A percentile compares a stretch with the other conserved stretches of the same genome.
Evolutionary conservation across 192 early-diverging fungal genomes (phyloP).

Genomic region (Backusella parvicylindrica): DNA sequence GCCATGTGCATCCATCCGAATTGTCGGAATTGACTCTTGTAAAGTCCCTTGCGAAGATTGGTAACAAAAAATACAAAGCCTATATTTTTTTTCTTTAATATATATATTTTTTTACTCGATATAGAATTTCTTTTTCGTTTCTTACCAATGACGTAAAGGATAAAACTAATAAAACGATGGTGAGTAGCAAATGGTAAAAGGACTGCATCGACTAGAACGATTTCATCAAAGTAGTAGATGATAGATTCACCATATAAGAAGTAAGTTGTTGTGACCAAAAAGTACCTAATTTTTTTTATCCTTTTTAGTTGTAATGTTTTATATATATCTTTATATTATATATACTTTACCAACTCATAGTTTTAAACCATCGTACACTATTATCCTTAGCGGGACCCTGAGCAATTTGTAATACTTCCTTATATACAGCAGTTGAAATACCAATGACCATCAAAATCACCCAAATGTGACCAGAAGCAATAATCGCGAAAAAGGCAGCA

Average conservation of each 20-base stretch:
- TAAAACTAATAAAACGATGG: conserved; percentile 92
- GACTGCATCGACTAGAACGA: conserved; percentile 80
- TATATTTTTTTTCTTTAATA: neutral
- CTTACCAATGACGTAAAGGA: conserved; percentile 77
- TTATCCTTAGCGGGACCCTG: conserved; percentile 81
- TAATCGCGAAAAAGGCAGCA: conserved; percentile 67
- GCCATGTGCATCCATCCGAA: conserved; percentile 98
- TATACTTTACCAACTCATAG: conserved; percentile 73
- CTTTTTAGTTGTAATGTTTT: neutral
- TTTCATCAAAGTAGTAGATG: conserved; percentile 82
- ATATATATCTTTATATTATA: neutral
- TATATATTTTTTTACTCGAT: neutral
- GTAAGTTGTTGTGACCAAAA: conserved; percentile 84
- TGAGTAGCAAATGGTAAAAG: conserved; percentile 82
- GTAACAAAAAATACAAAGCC: conserved; percentile 89
- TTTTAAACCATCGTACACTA: conserved; percentile 85
- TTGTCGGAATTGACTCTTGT: conserved; percentile 93
- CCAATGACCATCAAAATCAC: conserved; percentile 83
- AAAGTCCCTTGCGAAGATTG: conserved; percentile 88
- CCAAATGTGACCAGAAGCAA: conserved; percentile 74
- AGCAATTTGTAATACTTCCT: conserved; percentile 87
- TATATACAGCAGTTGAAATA: conserved; percentile 84
- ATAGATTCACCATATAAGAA: conserved; percentile 92
- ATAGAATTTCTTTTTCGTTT: neutral
- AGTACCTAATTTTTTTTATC: conserved; percentile 65